Evolutionary conservation across 164 flowering plant genomes (phyloP).

Genomic region (Aristolochia contorta): DNA sequence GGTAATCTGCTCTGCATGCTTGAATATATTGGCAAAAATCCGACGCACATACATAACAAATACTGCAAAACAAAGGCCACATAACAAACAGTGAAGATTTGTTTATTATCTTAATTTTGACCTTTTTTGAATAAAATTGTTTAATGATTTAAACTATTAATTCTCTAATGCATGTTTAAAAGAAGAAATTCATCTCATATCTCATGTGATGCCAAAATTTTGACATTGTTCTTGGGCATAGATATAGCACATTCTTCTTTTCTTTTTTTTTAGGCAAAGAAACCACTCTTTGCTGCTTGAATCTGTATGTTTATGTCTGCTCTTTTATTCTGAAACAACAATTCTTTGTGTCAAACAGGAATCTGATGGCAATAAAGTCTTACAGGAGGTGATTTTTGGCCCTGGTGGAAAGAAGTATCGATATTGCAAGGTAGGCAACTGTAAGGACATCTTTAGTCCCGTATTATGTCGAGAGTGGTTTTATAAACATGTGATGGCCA

Average conservation of each 20-base stretch:
- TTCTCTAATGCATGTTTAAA: too few species aligned
- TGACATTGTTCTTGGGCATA: too few species aligned
- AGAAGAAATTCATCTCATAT: too few species aligned
- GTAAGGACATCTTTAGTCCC: too few species aligned
- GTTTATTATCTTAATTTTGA: too few species aligned
- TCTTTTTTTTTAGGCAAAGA: background rate
- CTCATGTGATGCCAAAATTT: too few species aligned
- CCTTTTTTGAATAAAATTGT: too few species aligned
- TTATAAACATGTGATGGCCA: too few species aligned
- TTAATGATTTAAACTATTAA: too few species aligned
- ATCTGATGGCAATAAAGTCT: constrained; percentile 66
- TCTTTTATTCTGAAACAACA: background rate
- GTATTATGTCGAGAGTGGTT: background rate
- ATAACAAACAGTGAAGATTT: constrained; percentile 2
- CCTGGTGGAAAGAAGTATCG: constrained; percentile 69
- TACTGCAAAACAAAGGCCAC: constrained; percentile 43
- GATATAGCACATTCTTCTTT: background rate
- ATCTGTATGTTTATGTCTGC: background rate
- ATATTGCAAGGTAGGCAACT: constrained; percentile 57
- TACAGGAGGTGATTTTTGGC: constrained; percentile 68
- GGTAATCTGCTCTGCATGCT: constrained; percentile 86
- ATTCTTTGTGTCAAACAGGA: constrained; percentile 36
- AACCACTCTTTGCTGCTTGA: background rate
- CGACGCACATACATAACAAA: constrained; percentile 59
- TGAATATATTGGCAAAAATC: constrained; percentile 78